A percentile compares a stretch with the other conserved stretches of the same genome.
Conservation (phyloP, 371 early-diverging fungal genomes). For the Massospora cicadina region DNA sequence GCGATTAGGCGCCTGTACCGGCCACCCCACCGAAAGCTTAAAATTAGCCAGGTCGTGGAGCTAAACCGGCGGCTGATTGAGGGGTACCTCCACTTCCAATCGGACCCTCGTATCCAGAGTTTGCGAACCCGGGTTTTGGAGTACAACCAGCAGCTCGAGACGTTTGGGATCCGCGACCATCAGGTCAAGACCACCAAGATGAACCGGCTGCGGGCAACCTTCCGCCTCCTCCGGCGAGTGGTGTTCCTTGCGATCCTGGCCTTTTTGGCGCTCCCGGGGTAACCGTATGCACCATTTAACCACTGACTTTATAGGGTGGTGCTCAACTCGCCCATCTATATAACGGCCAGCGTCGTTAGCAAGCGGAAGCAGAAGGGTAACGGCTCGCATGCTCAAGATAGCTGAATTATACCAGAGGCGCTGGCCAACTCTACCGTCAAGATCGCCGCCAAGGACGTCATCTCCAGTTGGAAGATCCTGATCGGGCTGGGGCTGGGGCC, state of each 20-base stretch:
- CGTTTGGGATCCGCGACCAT: conserved; percentile 88
- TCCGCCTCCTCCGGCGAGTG: conserved; percentile 45
- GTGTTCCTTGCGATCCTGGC: conserved; percentile 46
- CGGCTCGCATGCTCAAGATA: neutral
- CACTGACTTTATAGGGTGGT: conserved; percentile 26
- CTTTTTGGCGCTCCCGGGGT: conserved; percentile 71
- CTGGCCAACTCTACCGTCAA: conserved; percentile 79
- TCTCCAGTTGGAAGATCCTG: conserved; percentile 93
- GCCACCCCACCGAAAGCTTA: conserved; percentile 63
- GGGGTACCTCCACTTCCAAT: conserved; percentile 61
- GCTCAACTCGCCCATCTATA: conserved; percentile 58
- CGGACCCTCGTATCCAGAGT: conserved; percentile 60
- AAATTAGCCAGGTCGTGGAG: conserved; percentile 64
- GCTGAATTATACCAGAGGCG: conserved; percentile 38
- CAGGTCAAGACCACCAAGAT: conserved; percentile 75
- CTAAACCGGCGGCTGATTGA: conserved; percentile 83
- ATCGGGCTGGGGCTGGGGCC: conserved; percentile 66
- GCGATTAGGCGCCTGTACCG: conserved; percentile 86
- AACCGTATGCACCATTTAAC: conserved; percentile 14
- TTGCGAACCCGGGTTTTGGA: conserved; percentile 50
- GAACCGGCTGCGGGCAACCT: conserved; percentile 43
- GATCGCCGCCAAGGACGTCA: conserved; percentile 79
- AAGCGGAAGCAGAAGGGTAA: conserved; percentile 53
- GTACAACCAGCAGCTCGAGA: conserved; percentile 73
- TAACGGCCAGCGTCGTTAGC: conserved; percentile 51